A percentile compares a stretch with the other conserved stretches of the same genome.
These are phyloP conservation scores for Graphilbum fragrans DNA, from an alignment of 2,329 filamentous ascomycete genomes.

Conservation along the genomic window DNA sequence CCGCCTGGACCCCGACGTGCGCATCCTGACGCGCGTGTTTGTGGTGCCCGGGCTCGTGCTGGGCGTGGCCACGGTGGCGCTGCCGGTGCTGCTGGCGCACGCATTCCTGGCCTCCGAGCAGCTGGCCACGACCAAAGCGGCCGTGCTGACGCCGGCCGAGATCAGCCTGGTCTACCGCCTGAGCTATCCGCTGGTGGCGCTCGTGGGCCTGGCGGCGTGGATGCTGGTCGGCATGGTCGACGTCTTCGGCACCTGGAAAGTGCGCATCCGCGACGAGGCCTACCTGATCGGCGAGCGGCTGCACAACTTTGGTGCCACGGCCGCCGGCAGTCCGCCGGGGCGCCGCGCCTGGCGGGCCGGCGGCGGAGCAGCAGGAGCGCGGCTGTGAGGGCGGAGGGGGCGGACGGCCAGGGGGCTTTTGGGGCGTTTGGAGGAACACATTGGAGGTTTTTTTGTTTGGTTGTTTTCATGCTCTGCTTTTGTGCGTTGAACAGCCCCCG, in stretches of 20 bases:
- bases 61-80: slow-evolving; percentile 47
- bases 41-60: slow-evolving; percentile 61
- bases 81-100: slow-evolving; percentile 51
- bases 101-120: slow-evolving; percentile 28
- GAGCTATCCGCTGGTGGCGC: slow-evolving; percentile 57
- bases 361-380: neutral
- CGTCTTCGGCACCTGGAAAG: slow-evolving; percentile 64
- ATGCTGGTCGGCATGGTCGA: slow-evolving; percentile 39
- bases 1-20: slow-evolving; percentile 66
- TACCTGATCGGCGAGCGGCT: slow-evolving; percentile 90
- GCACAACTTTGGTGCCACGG: slow-evolving; percentile 67
- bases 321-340: neutral
- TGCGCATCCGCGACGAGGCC: slow-evolving; percentile 80
- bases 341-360: no score
- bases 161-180: slow-evolving; percentile 34
- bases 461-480: no score
- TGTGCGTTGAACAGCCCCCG: no score
- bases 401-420: neutral
- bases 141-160: slow-evolving; percentile 14
- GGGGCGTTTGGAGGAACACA: neutral
- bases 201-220: slow-evolving; percentile 32
- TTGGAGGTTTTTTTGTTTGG: no score
- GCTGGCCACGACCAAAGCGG: slow-evolving; percentile 7
- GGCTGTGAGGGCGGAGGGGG: neutral
- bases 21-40: slow-evolving; percentile 73